phyloP scores from a whole-genome alignment of 805 yeast species.

The Candida succiphila region DNA sequence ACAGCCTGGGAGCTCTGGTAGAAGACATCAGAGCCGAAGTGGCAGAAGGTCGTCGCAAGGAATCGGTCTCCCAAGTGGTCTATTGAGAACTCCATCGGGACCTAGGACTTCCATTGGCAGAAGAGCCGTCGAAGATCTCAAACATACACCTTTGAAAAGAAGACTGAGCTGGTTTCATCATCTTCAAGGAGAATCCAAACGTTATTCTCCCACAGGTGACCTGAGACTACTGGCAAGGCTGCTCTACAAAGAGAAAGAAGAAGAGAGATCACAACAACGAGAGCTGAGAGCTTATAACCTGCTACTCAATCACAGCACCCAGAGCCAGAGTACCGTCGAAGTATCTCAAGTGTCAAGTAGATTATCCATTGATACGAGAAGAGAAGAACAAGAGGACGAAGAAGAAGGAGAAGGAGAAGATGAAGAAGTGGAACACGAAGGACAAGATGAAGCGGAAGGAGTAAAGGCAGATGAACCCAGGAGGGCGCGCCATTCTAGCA shows the following conservation, averaged over 20 bases:
- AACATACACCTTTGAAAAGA: background rate
- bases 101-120: slow-evolving; percentile 7
- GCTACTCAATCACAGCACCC: no score
- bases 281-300: no score
- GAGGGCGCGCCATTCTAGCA: slow-evolving; percentile 11
- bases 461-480: slow-evolving; percentile 6
- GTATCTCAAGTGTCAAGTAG: background rate
- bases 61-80: no score
- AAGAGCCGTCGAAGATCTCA: background rate
- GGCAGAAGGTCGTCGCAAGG: background rate
- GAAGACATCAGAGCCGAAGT: no score
- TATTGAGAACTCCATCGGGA: slow-evolving; percentile 4
- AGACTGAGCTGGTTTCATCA: slow-evolving; percentile 1
- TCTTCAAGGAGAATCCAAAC: slow-evolving; percentile 3
- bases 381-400: background rate
- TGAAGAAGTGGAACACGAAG: slow-evolving; percentile 1
- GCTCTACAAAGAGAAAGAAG: slow-evolving; percentile 15
- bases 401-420: slow-evolving; percentile 1
- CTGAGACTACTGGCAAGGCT: slow-evolving; percentile 19
- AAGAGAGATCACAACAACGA: slow-evolving; percentile 3
- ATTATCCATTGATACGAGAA: no score
- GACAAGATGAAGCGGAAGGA: background rate
- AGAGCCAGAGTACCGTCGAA: background rate
- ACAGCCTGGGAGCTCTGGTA: no score
- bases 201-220: slow-evolving; percentile 24